phyloP scores from a whole-genome alignment of 2,329 filamentous ascomycete species.

The Ophiostoma quercus region DNA sequence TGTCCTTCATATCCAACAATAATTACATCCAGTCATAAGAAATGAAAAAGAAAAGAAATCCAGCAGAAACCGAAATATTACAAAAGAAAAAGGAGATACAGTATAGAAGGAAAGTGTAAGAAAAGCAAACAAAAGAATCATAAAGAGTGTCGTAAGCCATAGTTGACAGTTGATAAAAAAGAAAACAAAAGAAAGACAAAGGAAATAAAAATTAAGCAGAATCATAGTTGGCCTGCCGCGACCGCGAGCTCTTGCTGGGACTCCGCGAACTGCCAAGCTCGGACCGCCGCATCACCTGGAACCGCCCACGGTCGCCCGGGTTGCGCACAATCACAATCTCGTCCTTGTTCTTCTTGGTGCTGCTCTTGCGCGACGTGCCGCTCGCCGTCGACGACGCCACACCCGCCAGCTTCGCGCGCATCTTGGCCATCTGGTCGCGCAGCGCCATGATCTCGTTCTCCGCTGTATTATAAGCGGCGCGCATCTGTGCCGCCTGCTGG shows the following conservation, averaged over 20 bases:
- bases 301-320: constrained; percentile 25
- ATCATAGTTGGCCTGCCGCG: constrained; percentile 19
- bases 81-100: background rate
- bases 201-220: constrained; percentile 11
- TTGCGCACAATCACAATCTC: constrained; percentile 27
- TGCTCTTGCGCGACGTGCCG: background rate
- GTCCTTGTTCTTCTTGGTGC: constrained; percentile 25
- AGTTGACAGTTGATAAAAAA: background rate
- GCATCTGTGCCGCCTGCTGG: constrained; percentile 15
- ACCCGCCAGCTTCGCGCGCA: constrained; percentile 21
- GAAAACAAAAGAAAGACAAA: background rate
- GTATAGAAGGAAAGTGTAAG: background rate
- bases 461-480: constrained; percentile 16
- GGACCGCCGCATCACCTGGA: constrained; percentile 28
- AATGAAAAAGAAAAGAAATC: background rate
- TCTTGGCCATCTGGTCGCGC: constrained; percentile 24
- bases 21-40: background rate
- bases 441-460: constrained; percentile 23
- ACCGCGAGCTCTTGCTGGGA: background rate
- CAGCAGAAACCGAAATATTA: background rate
- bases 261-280: constrained; percentile 24
- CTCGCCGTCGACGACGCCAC: constrained; percentile 1
- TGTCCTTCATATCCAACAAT: background rate
- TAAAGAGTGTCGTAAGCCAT: background rate
- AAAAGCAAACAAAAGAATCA: background rate